These are phyloP conservation scores for Trichoderma breve DNA, from an alignment of 2,329 filamentous ascomycete genomes.

Conservation along the genomic window DNA sequence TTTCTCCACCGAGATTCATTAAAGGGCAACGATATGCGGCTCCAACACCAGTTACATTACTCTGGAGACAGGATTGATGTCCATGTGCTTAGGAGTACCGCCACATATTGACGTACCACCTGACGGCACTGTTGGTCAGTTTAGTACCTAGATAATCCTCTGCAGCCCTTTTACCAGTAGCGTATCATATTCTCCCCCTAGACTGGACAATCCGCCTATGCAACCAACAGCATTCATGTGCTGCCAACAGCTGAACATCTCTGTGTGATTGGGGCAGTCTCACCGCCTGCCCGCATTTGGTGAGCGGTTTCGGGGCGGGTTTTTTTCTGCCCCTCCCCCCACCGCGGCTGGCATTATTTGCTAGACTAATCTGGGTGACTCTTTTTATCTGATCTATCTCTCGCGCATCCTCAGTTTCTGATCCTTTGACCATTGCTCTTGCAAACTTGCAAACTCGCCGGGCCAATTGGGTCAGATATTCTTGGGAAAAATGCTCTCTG, in stretches of 20 bases:
- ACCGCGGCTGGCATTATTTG: background rate
- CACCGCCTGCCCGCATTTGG: slow-evolving; percentile 13
- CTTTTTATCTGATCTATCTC: slow-evolving; percentile 5
- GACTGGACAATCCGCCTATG: background rate
- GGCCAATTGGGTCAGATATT: slow-evolving; percentile 27
- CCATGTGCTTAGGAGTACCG: background rate
- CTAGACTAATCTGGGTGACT: slow-evolving; percentile 1
- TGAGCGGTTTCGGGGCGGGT: slow-evolving; percentile 21
- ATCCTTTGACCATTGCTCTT: background rate
- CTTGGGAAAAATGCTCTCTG: slow-evolving; percentile 42
- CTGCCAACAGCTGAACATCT: background rate
- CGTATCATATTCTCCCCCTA: background rate
- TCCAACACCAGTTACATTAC: background rate
- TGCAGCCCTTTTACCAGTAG: background rate
- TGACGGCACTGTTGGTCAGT: background rate
- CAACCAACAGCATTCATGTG: background rate
- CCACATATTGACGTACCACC: background rate
- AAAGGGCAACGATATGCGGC: background rate
- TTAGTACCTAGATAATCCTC: background rate
- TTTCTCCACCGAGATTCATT: background rate
- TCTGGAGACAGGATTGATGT: background rate
- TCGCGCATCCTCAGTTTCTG: background rate
- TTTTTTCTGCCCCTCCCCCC: slow-evolving; percentile 26
- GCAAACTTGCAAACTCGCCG: background rate
- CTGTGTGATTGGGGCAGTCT: background rate